Evolutionary conservation across 148 eudicot species (phyloP).

Genomic region (Vaccinium myrtillus): DNA sequence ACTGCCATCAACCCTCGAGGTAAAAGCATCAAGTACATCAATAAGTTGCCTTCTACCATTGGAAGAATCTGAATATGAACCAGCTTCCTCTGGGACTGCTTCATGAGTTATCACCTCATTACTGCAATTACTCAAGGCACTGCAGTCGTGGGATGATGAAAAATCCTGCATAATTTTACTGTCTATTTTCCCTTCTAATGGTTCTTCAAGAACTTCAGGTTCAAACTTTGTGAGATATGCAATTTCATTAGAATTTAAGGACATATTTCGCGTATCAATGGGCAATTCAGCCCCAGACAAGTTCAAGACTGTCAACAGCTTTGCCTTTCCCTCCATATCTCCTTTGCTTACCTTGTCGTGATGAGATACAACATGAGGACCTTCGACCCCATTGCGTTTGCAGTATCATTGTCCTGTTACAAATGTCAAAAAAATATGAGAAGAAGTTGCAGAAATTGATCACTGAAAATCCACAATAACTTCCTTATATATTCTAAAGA

Average conservation of each 20-base stretch:
- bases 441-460: not conserved
- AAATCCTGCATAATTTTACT: constrained; percentile 26
- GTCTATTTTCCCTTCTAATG: constrained; percentile 23
- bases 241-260: constrained; percentile 33
- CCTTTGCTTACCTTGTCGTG: constrained; percentile 47
- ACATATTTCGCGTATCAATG: constrained; percentile 16
- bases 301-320: constrained; percentile 54
- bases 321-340: constrained; percentile 73
- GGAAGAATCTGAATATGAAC: constrained; percentile 42
- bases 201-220: constrained; percentile 17
- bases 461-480: constrained; percentile 8
- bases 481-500: not conserved
- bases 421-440: constrained; percentile 15
- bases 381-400: constrained; percentile 70
- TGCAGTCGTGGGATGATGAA: constrained; percentile 28
- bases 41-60: constrained; percentile 30
- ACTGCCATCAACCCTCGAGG: constrained; percentile 48
- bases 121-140: constrained; percentile 22
- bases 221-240: constrained; percentile 25
- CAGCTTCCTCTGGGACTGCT: constrained; percentile 22
- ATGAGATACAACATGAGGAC: constrained; percentile 38
- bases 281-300: constrained; percentile 46
- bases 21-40: constrained; percentile 49
- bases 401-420: constrained; percentile 70
- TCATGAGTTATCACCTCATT: constrained; percentile 28